A percentile compares a stretch with the other conserved stretches of the same genome.
Evolutionary conservation across 108 stramenopile genomes (phyloP).

Genomic region (Conticribra guillardii): DNA sequence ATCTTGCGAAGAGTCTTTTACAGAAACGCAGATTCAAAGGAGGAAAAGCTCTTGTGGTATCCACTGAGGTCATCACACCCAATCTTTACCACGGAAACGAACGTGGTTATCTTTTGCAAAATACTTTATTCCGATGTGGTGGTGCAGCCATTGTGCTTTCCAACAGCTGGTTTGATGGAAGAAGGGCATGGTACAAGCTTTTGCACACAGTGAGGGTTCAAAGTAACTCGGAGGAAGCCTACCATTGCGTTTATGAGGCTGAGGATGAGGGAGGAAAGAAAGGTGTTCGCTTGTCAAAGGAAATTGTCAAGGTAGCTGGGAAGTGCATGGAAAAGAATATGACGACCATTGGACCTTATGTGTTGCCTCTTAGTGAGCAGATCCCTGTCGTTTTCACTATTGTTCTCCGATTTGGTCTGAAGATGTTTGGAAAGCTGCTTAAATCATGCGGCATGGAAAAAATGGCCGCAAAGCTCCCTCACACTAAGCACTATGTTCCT

Average conservation of each 20-base stretch:
- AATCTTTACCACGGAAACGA: conserved; percentile 98
- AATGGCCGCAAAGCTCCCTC: conserved; percentile 60
- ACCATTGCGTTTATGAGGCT: conserved; percentile 92
- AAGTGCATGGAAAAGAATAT: conserved; percentile 98
- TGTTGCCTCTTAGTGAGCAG: conserved; percentile 95
- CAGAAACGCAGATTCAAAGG: conserved; percentile 51
- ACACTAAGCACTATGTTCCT: conserved; percentile 88
- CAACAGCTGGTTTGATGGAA: conserved; percentile 94
- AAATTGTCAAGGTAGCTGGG: conserved; percentile 97
- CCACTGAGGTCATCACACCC: conserved; percentile 97
- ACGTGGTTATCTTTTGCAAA: conserved; percentile 94
- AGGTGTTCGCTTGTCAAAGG: conserved; percentile 94
- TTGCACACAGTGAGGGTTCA: conserved; percentile 96
- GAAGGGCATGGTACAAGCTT: conserved; percentile 97
- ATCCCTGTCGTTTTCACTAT: conserved; percentile 77
- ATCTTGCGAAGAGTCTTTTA: conserved; percentile 90
- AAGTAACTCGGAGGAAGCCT: conserved; percentile 85
- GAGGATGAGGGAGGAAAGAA: conserved; percentile 84
- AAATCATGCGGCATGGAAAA: conserved; percentile 50
- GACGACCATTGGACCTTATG: conserved; percentile 92
- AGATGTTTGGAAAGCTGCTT: conserved; percentile 54
- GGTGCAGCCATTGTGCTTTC: conserved; percentile 96
- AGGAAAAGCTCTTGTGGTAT: conserved; percentile 94
- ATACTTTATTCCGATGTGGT: conserved; percentile 98
- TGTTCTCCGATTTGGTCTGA: conserved; percentile 54